phyloP scores from a whole-genome alignment of 192 early-diverging fungal genomes.

The Backusella circina region DNA sequence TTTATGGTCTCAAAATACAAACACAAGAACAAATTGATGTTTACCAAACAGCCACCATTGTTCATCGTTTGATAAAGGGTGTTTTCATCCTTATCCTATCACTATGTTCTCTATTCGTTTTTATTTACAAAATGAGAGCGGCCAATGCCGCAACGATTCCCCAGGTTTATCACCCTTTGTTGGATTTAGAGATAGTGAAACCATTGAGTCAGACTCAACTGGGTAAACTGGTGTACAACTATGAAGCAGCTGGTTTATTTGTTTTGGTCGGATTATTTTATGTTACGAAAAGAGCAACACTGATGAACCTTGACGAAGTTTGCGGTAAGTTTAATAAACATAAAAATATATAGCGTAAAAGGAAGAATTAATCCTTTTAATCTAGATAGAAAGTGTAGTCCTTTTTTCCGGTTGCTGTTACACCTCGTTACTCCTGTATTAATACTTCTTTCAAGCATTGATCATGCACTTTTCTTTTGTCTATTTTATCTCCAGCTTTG shows the following conservation, averaged over 20 bases:
- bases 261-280: slow-evolving; percentile 20
- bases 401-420: slow-evolving; percentile 32
- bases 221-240: slow-evolving; percentile 32
- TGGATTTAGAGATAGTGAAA: slow-evolving; percentile 2
- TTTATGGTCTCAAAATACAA: not conserved
- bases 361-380: not conserved
- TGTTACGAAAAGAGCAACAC: slow-evolving; percentile 20
- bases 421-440: slow-evolving; percentile 52
- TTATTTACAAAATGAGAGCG: slow-evolving; percentile 32
- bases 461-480: slow-evolving; percentile 57
- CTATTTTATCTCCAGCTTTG: slow-evolving; percentile 53
- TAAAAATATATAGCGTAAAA: not conserved
- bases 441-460: slow-evolving; percentile 56
- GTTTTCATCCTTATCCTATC: not conserved
- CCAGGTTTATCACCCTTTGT: slow-evolving; percentile 7
- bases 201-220: slow-evolving; percentile 19
- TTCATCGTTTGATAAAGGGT: slow-evolving; percentile 7
- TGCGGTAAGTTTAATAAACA: not conserved
- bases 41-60: slow-evolving; percentile 6
- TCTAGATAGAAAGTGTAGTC: not conserved
- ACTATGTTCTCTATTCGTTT: slow-evolving; percentile 10
- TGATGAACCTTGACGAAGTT: not conserved
- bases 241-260: slow-evolving; percentile 21
- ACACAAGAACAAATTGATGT: not conserved
- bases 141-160: slow-evolving; percentile 4